A percentile compares a stretch with the other conserved stretches of the same genome.
These are phyloP conservation scores for Croton laevigatus DNA, from an alignment of 441 rosid genomes.

Conservation along the genomic window DNA sequence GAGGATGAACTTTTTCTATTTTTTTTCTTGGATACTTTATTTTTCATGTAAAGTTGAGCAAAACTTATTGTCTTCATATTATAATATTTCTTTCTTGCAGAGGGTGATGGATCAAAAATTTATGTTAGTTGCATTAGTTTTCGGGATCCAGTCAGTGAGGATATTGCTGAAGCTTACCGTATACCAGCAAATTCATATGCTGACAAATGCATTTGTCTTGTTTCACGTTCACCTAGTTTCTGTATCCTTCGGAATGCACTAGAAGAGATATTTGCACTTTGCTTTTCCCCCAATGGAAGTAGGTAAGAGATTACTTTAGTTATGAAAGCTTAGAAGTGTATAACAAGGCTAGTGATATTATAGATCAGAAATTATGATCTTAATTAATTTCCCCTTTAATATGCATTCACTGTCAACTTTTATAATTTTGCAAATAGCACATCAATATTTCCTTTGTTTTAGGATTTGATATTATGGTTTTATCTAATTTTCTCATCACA, in stretches of 20 bases:
- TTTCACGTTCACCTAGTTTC: constrained; percentile 90
- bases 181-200: constrained; percentile 79
- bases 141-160: constrained; percentile 94
- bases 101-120: constrained; percentile 99
- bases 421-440: background rate
- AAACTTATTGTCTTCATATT: background rate
- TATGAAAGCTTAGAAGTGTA: constrained; percentile 12
- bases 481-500: constrained; percentile 18
- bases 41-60: constrained; percentile 6
- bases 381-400: background rate
- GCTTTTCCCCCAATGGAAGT: constrained; percentile 85
- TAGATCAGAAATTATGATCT: background rate
- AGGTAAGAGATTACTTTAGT: constrained; percentile 45
- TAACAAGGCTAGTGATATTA: background rate
- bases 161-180: constrained; percentile 87
- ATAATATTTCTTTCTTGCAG: constrained; percentile 38
- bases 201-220: constrained; percentile 93
- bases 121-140: constrained; percentile 94
- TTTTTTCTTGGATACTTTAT: background rate
- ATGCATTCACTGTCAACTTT: background rate
- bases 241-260: constrained; percentile 67
- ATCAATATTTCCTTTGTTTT: background rate
- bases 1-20: background rate
- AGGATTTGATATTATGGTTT: constrained; percentile 10
- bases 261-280: constrained; percentile 84